phyloP scores from a whole-genome alignment of 257 asterid genomes.

The Thymus quinquecostatus region DNA sequence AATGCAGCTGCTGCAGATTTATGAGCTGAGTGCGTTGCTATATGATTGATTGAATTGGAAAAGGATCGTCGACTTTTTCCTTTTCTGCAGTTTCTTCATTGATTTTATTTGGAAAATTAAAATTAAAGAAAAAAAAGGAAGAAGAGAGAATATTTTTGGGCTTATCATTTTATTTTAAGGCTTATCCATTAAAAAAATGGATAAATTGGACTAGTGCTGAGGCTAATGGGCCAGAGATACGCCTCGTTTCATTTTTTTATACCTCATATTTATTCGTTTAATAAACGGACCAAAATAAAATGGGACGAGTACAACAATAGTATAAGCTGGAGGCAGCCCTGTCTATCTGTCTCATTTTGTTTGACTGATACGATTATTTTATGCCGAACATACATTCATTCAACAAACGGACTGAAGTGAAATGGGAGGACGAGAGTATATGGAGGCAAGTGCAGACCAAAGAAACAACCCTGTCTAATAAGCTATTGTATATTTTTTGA shows the following conservation, averaged over 20 bases:
- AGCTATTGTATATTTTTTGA: background rate
- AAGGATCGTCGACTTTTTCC: background rate
- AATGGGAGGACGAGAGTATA: too few species aligned
- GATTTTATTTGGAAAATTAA: background rate
- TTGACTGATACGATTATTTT: too few species aligned
- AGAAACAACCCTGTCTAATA: background rate
- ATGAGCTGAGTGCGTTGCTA: constrained; percentile 10
- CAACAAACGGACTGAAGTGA: too few species aligned
- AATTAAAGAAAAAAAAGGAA: background rate
- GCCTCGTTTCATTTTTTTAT: too few species aligned
- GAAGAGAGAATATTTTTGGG: background rate
- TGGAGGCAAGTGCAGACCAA: background rate
- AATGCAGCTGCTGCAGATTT: constrained; percentile 9
- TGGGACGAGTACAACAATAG: too few species aligned
- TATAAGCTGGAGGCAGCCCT: too few species aligned
- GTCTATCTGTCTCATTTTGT: too few species aligned
- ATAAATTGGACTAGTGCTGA: background rate
- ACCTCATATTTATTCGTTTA: too few species aligned
- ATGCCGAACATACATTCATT: too few species aligned
- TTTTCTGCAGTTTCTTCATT: background rate
- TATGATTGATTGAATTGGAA: constrained; percentile 2
- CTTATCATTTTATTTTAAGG: background rate
- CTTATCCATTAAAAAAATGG: background rate
- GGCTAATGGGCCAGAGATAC: background rate
- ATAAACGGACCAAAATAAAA: too few species aligned